These are phyloP conservation scores for Solanum paucissectum DNA, from an alignment of 257 asterid species.

Conservation along the genomic window DNA sequence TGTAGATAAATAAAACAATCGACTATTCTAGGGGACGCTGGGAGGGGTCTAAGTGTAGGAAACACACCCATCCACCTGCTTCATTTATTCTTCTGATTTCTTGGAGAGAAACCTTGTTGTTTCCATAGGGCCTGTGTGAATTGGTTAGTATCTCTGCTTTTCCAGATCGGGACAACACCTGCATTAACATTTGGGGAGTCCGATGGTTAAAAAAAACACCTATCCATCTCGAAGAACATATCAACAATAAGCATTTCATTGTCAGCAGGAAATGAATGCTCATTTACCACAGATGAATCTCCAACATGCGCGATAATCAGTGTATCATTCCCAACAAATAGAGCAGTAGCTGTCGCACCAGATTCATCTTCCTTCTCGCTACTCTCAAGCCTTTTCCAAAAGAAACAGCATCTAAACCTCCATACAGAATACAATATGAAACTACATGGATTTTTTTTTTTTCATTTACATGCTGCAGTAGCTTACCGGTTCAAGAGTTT, in stretches of 20 bases:
- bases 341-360: slow-evolving; percentile 87
- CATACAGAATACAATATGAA: slow-evolving; percentile 31
- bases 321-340: slow-evolving; percentile 43
- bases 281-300: slow-evolving; percentile 73
- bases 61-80: slow-evolving; percentile 98
- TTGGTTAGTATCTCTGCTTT: slow-evolving; percentile 57
- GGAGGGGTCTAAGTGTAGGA: not conserved
- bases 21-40: not conserved
- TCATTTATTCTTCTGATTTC: slow-evolving; percentile 76
- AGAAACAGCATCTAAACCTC: slow-evolving; percentile 51
- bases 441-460: slow-evolving; percentile 2
- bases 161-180: slow-evolving; percentile 76
- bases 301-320: slow-evolving; percentile 77
- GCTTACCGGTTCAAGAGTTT: slow-evolving; percentile 63
- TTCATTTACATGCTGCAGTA: not conserved
- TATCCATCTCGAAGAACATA: not conserved
- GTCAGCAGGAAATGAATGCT: not conserved
- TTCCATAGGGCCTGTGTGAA: slow-evolving; percentile 93
- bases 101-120: slow-evolving; percentile 40
- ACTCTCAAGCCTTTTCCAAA: slow-evolving; percentile 83
- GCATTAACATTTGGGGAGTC: not conserved
- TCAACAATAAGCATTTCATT: not conserved
- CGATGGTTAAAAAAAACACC: not conserved
- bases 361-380: slow-evolving; percentile 63
- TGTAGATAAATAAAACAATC: not conserved